Evolutionary conservation across 495 filamentous ascomycete genomes (phyloP).

Genomic region (Bathelium albidoporum): DNA sequence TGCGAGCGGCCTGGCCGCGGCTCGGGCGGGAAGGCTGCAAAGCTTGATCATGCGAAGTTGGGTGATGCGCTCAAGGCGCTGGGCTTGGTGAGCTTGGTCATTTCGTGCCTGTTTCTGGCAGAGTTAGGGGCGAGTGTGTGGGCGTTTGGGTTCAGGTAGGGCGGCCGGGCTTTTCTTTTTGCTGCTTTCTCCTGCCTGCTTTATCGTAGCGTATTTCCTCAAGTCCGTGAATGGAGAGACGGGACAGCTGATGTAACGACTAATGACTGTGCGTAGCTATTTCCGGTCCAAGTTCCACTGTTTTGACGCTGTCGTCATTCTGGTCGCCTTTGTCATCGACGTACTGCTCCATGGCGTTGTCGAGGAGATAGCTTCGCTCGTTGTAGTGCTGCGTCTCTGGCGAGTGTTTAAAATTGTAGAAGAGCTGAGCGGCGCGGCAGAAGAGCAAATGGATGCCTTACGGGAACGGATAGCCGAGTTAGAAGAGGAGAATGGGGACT

Average conservation of each 20-base stretch:
- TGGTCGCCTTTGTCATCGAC: constrained; percentile 50
- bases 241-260: no score
- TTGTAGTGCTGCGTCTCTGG: constrained; percentile 56
- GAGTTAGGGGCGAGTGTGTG: constrained; percentile 47
- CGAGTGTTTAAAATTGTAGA: constrained; percentile 47
- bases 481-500: constrained; percentile 15
- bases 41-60: constrained; percentile 25
- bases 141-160: constrained; percentile 46
- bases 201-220: constrained; percentile 13
- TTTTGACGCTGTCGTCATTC: constrained; percentile 54
- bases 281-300: constrained; percentile 51
- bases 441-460: constrained; percentile 17
- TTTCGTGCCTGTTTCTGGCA: constrained; percentile 51
- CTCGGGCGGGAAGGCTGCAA: constrained; percentile 22
- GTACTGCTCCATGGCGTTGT: constrained; percentile 45
- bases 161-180: constrained; percentile 11
- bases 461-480: constrained; percentile 13
- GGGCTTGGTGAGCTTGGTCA: constrained; percentile 37
- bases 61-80: constrained; percentile 33
- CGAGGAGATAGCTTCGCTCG: constrained; percentile 51
- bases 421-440: constrained; percentile 17
- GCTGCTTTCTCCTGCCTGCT: constrained; percentile 5
- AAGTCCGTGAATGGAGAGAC: no score
- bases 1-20: constrained; percentile 38
- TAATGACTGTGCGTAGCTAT: constrained; percentile 35